Evolutionary conservation across 2,329 filamentous ascomycete genomes (phyloP).

Genomic region (Xylariaceae sp.): DNA sequence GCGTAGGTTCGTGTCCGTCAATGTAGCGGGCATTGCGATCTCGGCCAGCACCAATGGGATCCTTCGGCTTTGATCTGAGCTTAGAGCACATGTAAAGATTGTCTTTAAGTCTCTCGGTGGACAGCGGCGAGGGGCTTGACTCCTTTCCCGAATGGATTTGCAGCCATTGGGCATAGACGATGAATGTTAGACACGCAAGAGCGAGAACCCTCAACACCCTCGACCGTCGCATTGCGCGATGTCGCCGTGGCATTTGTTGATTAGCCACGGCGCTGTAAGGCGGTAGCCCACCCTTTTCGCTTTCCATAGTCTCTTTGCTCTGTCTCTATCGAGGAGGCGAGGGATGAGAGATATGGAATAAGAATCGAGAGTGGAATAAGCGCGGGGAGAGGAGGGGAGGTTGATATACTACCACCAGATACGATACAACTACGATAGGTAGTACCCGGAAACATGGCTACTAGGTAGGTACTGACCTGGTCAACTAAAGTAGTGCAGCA

Average conservation of each 20-base stretch:
- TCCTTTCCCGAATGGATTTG: conserved; percentile 31
- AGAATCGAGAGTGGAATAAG: not conserved
- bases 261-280: conserved; percentile 38
- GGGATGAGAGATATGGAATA: not conserved
- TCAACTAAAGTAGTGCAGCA: too few relatives aligned
- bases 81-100: conserved; percentile 53
- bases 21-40: conserved; percentile 57
- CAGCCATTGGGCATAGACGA: conserved; percentile 46
- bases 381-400: too few relatives aligned
- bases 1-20: conserved; percentile 52
- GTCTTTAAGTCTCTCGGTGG: conserved; percentile 46
- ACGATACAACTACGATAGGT: too few relatives aligned
- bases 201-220: conserved; percentile 40
- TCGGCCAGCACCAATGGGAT: conserved; percentile 52
- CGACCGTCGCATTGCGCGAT: conserved; percentile 38
- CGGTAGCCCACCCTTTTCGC: conserved; percentile 42
- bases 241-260: conserved; percentile 24
- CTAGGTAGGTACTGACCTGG: too few relatives aligned
- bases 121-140: conserved; percentile 36
- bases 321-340: not conserved
- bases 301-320: conserved; percentile 22
- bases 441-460: too few relatives aligned
- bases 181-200: conserved; percentile 46
- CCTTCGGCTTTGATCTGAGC: conserved; percentile 49
- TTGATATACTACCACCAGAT: too few relatives aligned